Evolutionary conservation across 129 eudicot species (phyloP).

Genomic region (Centrapalus pauciflorus): DNA sequence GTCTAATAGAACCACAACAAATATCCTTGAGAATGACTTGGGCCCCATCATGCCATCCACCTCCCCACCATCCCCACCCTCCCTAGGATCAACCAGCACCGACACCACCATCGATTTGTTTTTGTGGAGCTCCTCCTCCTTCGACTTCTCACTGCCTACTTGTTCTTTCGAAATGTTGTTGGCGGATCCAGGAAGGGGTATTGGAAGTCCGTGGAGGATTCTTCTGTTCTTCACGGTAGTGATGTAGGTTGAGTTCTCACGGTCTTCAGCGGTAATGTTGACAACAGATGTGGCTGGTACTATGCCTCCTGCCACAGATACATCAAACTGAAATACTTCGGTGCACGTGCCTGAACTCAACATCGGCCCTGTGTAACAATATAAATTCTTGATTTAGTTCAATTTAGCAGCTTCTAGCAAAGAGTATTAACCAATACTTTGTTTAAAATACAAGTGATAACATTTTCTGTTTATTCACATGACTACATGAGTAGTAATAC

Average conservation of each 20-base stretch:
- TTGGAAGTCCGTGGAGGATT: conserved; percentile 65
- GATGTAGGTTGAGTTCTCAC: conserved; percentile 52
- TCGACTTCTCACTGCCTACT: conserved; percentile 25
- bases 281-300: conserved; percentile 48
- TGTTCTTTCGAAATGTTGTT: conserved; percentile 50
- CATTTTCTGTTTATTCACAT: too few species aligned
- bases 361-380: conserved; percentile 73
- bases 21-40: conserved; percentile 74
- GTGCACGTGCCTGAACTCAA: conserved; percentile 91
- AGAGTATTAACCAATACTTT: too few species aligned
- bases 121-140: conserved; percentile 41
- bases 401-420: too few species aligned
- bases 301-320: conserved; percentile 69
- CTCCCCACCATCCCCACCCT: conserved; percentile 63
- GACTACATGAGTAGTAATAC: too few species aligned
- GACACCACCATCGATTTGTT: conserved; percentile 85
- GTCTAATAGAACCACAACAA: conserved; percentile 91
- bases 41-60: conserved; percentile 66
- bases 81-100: conserved; percentile 88
- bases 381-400: background rate
- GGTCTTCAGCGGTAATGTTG: conserved; percentile 38
- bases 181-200: conserved; percentile 50
- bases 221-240: conserved; percentile 60
- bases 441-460: too few species aligned
- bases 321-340: conserved; percentile 94